Conservation (phyloP, 768 basidiomycete genomes). For the Boletellus sp. region DNA sequence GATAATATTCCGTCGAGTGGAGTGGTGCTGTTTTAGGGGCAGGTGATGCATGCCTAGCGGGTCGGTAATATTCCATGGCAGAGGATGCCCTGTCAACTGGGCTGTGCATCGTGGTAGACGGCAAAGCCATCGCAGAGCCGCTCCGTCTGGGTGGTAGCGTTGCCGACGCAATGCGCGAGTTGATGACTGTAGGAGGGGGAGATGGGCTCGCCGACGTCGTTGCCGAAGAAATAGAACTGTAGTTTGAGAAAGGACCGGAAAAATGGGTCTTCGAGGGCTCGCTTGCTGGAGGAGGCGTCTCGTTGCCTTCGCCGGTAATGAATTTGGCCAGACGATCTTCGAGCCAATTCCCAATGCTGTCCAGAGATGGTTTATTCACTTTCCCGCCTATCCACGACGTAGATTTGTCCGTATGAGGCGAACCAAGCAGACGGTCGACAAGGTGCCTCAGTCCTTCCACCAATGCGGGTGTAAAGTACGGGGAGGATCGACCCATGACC, state of each 20-base stretch:
- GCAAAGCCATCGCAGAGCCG: constrained; percentile 66
- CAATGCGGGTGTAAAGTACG: constrained; percentile 63
- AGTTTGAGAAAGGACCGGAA: constrained; percentile 88
- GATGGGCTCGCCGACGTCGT: constrained; percentile 74
- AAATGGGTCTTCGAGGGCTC: constrained; percentile 36
- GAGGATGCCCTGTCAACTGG: constrained; percentile 73
- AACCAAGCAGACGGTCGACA: constrained; percentile 70
- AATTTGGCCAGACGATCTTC: constrained; percentile 91
- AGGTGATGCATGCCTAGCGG: constrained; percentile 49
- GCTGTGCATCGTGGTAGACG: constrained; percentile 43
- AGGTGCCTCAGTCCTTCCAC: constrained; percentile 75
- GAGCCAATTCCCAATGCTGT: constrained; percentile 88
- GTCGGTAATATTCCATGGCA: constrained; percentile 68
- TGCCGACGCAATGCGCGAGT: constrained; percentile 32
- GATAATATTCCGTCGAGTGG: constrained; percentile 30
- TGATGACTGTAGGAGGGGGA: constrained; percentile 56
- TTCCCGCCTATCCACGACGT: constrained; percentile 87
- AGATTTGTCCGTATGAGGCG: constrained; percentile 70
- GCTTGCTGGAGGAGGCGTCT: constrained; percentile 35
- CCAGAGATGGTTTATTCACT: constrained; percentile 85
- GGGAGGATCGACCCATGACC: constrained; percentile 57
- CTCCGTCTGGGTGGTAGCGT: constrained; percentile 51
- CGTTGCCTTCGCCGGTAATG: constrained; percentile 86
- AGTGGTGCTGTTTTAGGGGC: constrained; percentile 53
- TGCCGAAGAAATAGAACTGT: constrained; percentile 84